A percentile compares a stretch with the other conserved stretches of the same genome.
phyloP scores from a whole-genome alignment of 2,329 filamentous ascomycete species.

The Raffaelea albimanens region DNA sequence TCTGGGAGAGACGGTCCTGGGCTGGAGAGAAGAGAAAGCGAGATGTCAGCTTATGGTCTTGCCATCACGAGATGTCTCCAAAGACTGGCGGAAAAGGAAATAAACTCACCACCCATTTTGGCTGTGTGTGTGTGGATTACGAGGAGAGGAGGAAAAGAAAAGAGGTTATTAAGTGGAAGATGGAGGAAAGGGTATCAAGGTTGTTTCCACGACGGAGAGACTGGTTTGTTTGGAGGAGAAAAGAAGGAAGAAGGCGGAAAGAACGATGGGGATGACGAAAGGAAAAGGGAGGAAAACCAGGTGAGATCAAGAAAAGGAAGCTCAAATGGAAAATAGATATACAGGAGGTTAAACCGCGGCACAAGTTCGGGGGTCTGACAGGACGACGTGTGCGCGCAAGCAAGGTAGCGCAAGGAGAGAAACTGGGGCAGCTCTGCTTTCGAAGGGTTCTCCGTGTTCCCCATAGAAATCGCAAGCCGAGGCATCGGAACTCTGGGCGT shows the following conservation, averaged over 20 bases:
- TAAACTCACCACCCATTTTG: conserved; percentile 16
- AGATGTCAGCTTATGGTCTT: too few relatives aligned
- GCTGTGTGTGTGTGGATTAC: background rate
- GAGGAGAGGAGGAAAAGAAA: background rate
- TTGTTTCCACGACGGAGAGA: too few relatives aligned
- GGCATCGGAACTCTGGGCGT: background rate
- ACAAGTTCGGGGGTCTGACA: too few relatives aligned
- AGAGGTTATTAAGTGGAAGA: background rate
- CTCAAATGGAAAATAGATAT: background rate
- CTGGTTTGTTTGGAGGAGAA: background rate
- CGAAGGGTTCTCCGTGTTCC: background rate
- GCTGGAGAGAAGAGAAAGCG: conserved; percentile 25
- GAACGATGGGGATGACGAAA: background rate
- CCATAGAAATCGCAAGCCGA: background rate
- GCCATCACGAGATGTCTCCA: too few relatives aligned
- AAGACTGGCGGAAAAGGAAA: background rate
- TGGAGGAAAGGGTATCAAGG: background rate
- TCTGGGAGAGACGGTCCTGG: conserved; percentile 47
- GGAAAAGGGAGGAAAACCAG: background rate
- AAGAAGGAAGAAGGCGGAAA: background rate
- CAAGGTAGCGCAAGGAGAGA: background rate
- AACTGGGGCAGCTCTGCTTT: background rate
- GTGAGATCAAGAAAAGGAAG: background rate
- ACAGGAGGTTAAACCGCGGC: background rate
- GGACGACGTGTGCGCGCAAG: background rate